Conservation (phyloP, 805 yeast species). For the Ogataea nonfermentans region DNA sequence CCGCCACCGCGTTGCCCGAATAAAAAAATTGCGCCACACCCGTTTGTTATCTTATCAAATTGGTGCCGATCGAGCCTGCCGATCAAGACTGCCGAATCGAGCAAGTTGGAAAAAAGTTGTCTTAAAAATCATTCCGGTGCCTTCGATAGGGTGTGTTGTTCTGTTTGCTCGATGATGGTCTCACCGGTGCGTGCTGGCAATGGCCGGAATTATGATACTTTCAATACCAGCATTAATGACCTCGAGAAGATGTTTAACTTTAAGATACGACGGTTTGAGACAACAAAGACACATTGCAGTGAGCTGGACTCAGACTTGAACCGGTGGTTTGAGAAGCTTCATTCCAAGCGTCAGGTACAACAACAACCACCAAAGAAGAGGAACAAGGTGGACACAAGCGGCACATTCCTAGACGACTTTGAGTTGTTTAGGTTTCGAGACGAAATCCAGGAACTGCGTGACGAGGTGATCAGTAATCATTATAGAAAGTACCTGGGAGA, state of each 20-base stretch:
- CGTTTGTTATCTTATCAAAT: slow-evolving; percentile 1
- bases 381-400: no score
- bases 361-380: neutral
- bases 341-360: slow-evolving; percentile 6
- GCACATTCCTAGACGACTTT: slow-evolving; percentile 21
- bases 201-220: slow-evolving; percentile 10
- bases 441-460: slow-evolving; percentile 19
- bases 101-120: neutral
- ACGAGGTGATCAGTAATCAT: slow-evolving; percentile 20
- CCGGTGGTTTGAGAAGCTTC: slow-evolving; percentile 8
- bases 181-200: neutral
- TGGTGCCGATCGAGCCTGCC: slow-evolving; percentile 2
- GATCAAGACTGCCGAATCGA: neutral
- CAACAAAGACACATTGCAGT: slow-evolving; percentile 2
- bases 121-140: neutral
- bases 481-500: slow-evolving; percentile 11
- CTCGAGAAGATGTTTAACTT: slow-evolving; percentile 25
- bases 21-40: neutral
- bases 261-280: slow-evolving; percentile 19
- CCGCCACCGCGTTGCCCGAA: neutral
- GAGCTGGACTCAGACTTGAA: slow-evolving; percentile 19
- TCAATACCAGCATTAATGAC: slow-evolving; percentile 23
- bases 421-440: slow-evolving; percentile 23
- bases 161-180: no score
- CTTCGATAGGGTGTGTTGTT: neutral